Base-by-base conservation (phyloP, 129 eudicot genomes). In the Ambrosia artemisiifolia region DNA sequence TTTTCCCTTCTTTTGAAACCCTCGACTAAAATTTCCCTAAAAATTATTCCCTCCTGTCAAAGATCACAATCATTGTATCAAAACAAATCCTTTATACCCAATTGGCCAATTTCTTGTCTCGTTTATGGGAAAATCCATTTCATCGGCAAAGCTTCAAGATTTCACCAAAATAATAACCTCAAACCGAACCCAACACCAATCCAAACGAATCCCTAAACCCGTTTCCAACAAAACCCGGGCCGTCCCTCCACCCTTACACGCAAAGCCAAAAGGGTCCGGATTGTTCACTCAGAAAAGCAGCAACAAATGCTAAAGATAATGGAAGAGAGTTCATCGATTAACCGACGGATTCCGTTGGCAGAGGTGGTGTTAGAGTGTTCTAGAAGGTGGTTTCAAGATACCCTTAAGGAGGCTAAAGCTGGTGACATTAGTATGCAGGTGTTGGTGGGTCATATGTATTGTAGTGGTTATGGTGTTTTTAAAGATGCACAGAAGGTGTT, bases 371-470 rank as follows among this genome's bases (percentile, higher is more conserved):
- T n/a, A n/a, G n/a, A n/a, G n/a, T n/a, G n/a, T n/a, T n/a, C n/a
- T n/a, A n/a, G n/a, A n/a, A n/a, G n/a, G n/a, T n/a, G n/a, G n/a
- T n/a, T n/a, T n/a, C n/a, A n/a, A n/a, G n/a, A n/a, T n/a, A n/a
- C n/a, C n/a, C n/a, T n/a, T n/a, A n/a, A n/a, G n/a, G n/a, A n/a
- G n/a, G n/a, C n/a, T n/a, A n/a, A n/a, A n/a, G n/a, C n/a, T n/a
- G n/a, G n/a, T n/a, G n/a, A n/a, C n/a, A n/a, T n/a, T n/a, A n/a
- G n/a, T n/a, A n/a, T n/a, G n/a, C n/a, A n/a, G n/a, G 7, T 93
- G 47, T 83, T 93, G 81, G 96, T 93, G 69, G 96, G 92, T 65
- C 98, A 93, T 86, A 93, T 93, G 98, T 93, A 90, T 49, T 63
- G 40, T 32, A 82, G 83, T 32, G 98, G 98, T 5, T 93, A 90